These are phyloP conservation scores for Boletus vinaceobasis DNA, from an alignment of 768 basidiomycete genomes.

Conservation along the genomic window DNA sequence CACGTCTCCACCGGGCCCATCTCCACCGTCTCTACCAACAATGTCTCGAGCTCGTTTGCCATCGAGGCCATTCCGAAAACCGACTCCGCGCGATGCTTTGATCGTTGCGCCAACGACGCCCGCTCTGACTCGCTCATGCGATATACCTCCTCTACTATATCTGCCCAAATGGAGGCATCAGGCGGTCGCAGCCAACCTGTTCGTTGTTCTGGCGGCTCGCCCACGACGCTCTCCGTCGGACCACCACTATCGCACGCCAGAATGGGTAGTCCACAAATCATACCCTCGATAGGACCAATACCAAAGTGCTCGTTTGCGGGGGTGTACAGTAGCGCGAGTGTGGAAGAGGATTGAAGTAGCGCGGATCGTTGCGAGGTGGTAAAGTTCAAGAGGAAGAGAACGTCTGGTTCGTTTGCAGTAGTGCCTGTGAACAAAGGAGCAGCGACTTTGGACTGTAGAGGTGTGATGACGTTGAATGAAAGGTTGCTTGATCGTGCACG, in stretches of 20 bases:
- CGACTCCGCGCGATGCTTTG: conserved; percentile 56
- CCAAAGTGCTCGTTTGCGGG: conserved; percentile 97
- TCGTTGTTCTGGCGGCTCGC: conserved; percentile 35
- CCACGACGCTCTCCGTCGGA: conserved; percentile 83
- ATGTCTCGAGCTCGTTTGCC: conserved; percentile 54
- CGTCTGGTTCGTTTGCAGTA: conserved; percentile 43
- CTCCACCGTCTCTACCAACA: conserved; percentile 50
- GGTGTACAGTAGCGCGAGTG: conserved; percentile 83
- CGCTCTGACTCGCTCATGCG: conserved; percentile 10
- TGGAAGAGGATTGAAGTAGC: conserved; percentile 64
- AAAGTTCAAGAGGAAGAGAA: conserved; percentile 92
- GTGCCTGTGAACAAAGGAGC: conserved; percentile 43
- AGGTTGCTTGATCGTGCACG: conserved; percentile 54
- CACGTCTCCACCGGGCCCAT: conserved; percentile 45
- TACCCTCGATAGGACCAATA: conserved; percentile 92
- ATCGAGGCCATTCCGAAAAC: conserved; percentile 79
- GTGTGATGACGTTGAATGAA: conserved; percentile 54
- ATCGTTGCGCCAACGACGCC: conserved; percentile 47
- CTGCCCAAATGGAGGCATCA: conserved; percentile 63
- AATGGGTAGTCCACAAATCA: conserved; percentile 88
- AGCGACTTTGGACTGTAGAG: conserved; percentile 37
- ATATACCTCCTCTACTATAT: conserved; percentile 61
- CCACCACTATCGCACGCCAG: conserved; percentile 86
- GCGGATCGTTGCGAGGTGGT: conserved; percentile 79
- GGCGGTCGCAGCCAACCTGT: conserved; percentile 81